Evolutionary conservation across 2,329 filamentous ascomycete genomes (phyloP), one percentile per base, ranked within the genome.

Genomic region (Colletotrichum plurivorum): DNA sequence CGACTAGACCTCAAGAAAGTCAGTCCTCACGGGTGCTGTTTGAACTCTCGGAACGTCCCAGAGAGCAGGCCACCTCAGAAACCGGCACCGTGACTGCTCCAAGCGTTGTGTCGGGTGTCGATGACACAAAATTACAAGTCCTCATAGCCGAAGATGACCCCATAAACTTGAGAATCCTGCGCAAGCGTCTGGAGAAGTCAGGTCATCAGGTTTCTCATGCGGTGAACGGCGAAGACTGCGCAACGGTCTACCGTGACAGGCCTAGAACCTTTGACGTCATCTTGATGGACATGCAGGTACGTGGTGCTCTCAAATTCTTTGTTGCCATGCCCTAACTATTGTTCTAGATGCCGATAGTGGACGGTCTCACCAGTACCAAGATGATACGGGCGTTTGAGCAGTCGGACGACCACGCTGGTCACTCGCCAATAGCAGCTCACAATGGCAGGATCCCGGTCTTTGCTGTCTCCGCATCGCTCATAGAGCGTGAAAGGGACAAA

Each of bases 251-350:
- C 77, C 86, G 85, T 57, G 91, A 93, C 53, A 86, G 85, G 58
- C 84, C 90, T 0, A 78, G 78, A 27, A 80, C 82, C 22, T 96
- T 93, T 75, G 94, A 97, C 77, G 90, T 94, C 5, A 85, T 97
- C 55, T 84, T 97, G 71, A 97, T 97, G 94, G 94, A 97, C 76
- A 94, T 97, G 88, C 94, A 97, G 86, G 94, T 94, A 77, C 79
- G 88, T 80, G 27, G 41, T 43, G 13, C 64, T 45, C 61, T 75
- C 39, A 12, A 12, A 15, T 13, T 16, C n/a, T 41, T 43, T 13
- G 15, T 18, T 10, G 8, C 31, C 31, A 36, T 36, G 31, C 10
- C 10, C 31, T 36, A 36, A 36, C 8, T 10, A 9, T 3, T 36
- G 9, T 16, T 36, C 61, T 52, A 16, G 94, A 97, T 97, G 94